A percentile compares a stretch with the other conserved stretches of the same genome.
Evolutionary conservation across 169 alveolate species (phyloP).

Genomic region (Eimeria praecox): DNA sequence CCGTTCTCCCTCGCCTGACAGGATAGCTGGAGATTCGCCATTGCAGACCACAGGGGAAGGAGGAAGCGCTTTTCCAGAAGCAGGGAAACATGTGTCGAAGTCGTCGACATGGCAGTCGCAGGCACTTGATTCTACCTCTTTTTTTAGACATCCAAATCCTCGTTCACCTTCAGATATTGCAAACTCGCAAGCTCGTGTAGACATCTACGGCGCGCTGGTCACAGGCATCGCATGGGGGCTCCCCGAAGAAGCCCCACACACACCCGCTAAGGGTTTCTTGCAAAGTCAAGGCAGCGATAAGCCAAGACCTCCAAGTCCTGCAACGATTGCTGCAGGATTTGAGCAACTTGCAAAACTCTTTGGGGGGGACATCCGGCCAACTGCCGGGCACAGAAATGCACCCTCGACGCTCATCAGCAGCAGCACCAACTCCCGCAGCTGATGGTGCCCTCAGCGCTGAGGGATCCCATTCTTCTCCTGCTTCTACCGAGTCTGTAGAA

Average conservation of each 20-base stretch:
- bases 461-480: neutral
- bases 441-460: neutral
- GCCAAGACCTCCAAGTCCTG: no score
- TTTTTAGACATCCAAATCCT: no score
- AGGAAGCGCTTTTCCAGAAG: neutral
- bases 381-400: neutral
- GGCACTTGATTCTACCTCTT: no score
- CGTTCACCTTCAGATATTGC: no score
- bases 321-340: neutral
- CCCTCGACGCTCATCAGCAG: neutral
- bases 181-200: no score
- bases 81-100: neutral
- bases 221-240: no score
- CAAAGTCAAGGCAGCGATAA: no score
- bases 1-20: neutral
- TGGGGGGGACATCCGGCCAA: neutral
- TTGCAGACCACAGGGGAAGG: neutral
- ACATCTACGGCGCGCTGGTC: no score
- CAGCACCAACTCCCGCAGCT: neutral
- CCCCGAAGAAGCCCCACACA: no score
- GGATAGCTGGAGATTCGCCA: neutral
- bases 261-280: no score
- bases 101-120: neutral
- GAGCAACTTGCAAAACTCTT: neutral
- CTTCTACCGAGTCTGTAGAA: neutral